Conservation (phyloP, 805 yeast genomes). For the Wickerhamomyces chaumierensis region DNA sequence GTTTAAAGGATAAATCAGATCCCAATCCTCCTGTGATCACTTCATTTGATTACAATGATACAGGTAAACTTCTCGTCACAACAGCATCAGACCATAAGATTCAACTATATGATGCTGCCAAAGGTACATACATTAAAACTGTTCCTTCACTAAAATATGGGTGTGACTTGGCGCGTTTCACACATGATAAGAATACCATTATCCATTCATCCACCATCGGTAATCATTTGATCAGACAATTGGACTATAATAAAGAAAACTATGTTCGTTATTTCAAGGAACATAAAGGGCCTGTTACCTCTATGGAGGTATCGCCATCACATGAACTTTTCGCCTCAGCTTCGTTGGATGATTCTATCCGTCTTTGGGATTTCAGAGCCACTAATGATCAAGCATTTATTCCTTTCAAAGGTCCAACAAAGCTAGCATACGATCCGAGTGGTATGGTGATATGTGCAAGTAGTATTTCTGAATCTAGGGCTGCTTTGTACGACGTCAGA, state of each 20-base stretch:
- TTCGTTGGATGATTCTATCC: constrained; percentile 67
- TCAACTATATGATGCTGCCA: constrained; percentile 65
- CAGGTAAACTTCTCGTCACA: constrained; percentile 67
- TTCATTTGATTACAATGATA: constrained; percentile 72
- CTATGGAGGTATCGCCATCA: constrained; percentile 63
- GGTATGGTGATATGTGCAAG: constrained; percentile 74
- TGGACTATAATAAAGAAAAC: constrained; percentile 66
- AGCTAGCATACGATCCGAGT: constrained; percentile 71
- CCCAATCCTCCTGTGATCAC: constrained; percentile 25
- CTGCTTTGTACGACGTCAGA: constrained; percentile 52
- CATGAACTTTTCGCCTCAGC: constrained; percentile 55
- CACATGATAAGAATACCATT: constrained; percentile 62
- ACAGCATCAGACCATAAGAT: constrained; percentile 75
- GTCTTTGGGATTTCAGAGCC: constrained; percentile 78
- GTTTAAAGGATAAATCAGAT: constrained; percentile 32
- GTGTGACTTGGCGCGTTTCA: constrained; percentile 73
- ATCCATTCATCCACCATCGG: constrained; percentile 75
- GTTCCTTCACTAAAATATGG: constrained; percentile 87
- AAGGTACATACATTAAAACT: constrained; percentile 59
- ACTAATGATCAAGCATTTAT: constrained; percentile 54
- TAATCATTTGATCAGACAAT: constrained; percentile 65
- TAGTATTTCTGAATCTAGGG: constrained; percentile 28
- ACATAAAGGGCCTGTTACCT: constrained; percentile 66
- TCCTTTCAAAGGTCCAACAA: constrained; percentile 40
- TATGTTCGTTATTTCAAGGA: constrained; percentile 82